Evolutionary conservation across 2,329 filamentous ascomycete species (phyloP), one percentile per base, ranked within the genome.

Genomic region (Pyrenophora seminiperda): DNA sequence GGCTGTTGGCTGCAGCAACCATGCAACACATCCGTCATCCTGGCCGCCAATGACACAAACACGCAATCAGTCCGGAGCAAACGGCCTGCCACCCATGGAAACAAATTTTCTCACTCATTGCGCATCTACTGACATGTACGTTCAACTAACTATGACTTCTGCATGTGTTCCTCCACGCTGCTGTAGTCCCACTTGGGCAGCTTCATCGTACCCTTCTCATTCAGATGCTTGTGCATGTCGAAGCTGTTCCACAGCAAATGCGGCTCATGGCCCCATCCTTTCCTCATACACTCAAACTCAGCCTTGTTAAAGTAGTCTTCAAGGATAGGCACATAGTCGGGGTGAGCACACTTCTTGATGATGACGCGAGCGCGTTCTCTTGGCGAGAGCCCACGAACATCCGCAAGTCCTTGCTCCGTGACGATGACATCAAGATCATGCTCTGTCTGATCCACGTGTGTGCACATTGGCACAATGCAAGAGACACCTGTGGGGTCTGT

Each of bases 381-480:
- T 1, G 91, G 91, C 58, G 83, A 86, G 59, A 96, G 78, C 42
- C 91, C 91, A 33, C 90, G 84, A 1, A 96, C 91, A 67, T 96
- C 91, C 20, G 91, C 91, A 18, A 95, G 83, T 50, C 91, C 91
- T 71, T 84, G 82, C 68, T 86, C 83, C 0, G 83, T 85, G n/a
- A 96, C 91, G 37, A 96, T 76, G n/a, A 96, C 86, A 63, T 96
- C 91, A 31, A 96, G 81, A 71, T 96, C 91, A 74, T 95, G 91
- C 77, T 96, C 91, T 0, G 91, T 96, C 81, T 95, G 91, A 75
- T 96, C 91, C 60, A 95, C 81, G 76, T 96, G 91, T 3, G 90
- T 95, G 76, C 87, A 91, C 88, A 95, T 93, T 52, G 91, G 91
- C n/a, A 96, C 90, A 65, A 96, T 95, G 76, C 90, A 94, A 59